A percentile compares a stretch with the other conserved stretches of the same genome.
Conservation (phyloP, 2,329 filamentous ascomycete species). For the Fusarium sp. region DNA sequence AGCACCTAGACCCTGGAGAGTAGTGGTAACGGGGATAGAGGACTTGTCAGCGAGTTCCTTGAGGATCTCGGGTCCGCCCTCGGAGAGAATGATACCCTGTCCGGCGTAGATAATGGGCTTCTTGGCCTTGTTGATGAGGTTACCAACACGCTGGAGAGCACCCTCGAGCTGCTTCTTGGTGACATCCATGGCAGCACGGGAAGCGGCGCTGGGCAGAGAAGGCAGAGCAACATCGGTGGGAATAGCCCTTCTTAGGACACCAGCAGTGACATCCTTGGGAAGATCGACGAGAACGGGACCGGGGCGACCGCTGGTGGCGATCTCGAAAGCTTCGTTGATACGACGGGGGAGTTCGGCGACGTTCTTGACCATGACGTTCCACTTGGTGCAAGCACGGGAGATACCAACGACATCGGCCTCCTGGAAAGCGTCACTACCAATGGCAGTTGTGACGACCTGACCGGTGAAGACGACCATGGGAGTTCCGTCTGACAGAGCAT, state of each 20-base stretch:
- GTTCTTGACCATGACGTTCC: constrained; percentile 99
- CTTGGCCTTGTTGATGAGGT: constrained; percentile 88
- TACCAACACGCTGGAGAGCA: constrained; percentile 80
- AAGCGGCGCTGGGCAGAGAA: constrained; percentile 85
- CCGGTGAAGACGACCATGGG: constrained; percentile 96
- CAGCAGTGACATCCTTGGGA: constrained; percentile 95
- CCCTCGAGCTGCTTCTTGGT: constrained; percentile 76
- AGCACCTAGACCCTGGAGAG: constrained; percentile 90
- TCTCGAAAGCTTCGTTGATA: constrained; percentile 98
- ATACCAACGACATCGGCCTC: constrained; percentile 96
- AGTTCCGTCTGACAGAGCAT: constrained; percentile 93
- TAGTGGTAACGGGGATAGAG: constrained; percentile 94
- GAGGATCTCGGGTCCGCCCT: constrained; percentile 82
- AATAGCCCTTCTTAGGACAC: constrained; percentile 84
- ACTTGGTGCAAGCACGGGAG: constrained; percentile 83
- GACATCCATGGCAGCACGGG: constrained; percentile 77
- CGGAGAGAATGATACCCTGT: constrained; percentile 83
- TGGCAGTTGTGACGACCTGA: constrained; percentile 89
- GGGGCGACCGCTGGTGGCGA: constrained; percentile 91
- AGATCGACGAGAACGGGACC: constrained; percentile 96
- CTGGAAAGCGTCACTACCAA: constrained; percentile 89
- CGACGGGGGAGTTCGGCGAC: constrained; percentile 90
- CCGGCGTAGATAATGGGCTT: constrained; percentile 96
- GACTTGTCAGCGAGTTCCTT: constrained; percentile 91
- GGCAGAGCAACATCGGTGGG: constrained; percentile 80